phyloP scores from a whole-genome alignment of 352 stramenopile genomes.

The Globisporangium sylvaticum region DNA sequence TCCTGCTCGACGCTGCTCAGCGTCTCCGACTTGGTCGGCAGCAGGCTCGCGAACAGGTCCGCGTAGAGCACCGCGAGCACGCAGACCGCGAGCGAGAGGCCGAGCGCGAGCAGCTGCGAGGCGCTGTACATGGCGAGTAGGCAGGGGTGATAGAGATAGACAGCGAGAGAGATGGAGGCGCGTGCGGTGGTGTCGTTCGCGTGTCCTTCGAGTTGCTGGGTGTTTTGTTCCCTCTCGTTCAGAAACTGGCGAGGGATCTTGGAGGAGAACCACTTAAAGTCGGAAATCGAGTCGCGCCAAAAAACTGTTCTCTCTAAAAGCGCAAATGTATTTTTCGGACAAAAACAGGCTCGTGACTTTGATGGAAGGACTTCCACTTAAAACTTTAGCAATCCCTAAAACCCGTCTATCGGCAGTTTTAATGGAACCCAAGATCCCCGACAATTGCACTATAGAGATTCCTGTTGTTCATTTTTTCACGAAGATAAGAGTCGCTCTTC shows the following conservation, averaged over 20 bases:
- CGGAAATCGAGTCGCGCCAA: not conserved
- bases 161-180: not conserved
- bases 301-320: too few relatives aligned
- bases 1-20: slow-evolving; percentile 52
- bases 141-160: not conserved
- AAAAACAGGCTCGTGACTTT: too few relatives aligned
- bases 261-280: too few relatives aligned
- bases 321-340: too few relatives aligned
- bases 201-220: slow-evolving; percentile 2
- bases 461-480: too few relatives aligned
- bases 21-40: slow-evolving; percentile 30
- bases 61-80: slow-evolving; percentile 52
- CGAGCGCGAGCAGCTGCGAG: slow-evolving; percentile 58
- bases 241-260: not conserved
- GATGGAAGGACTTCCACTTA: too few relatives aligned
- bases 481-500: too few relatives aligned
- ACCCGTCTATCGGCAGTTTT: too few relatives aligned
- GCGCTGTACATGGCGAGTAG: slow-evolving; percentile 43
- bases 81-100: slow-evolving; percentile 46
- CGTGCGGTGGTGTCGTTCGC: not conserved
- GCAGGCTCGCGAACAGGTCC: slow-evolving; percentile 45
- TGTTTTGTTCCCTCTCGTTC: slow-evolving; percentile 3
- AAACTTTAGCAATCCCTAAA: too few relatives aligned
- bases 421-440: too few relatives aligned
- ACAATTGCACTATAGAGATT: too few relatives aligned